These are phyloP conservation scores for Agapanthus africanus DNA, from an alignment of 106 monocot genomes.

Conservation along the genomic window DNA sequence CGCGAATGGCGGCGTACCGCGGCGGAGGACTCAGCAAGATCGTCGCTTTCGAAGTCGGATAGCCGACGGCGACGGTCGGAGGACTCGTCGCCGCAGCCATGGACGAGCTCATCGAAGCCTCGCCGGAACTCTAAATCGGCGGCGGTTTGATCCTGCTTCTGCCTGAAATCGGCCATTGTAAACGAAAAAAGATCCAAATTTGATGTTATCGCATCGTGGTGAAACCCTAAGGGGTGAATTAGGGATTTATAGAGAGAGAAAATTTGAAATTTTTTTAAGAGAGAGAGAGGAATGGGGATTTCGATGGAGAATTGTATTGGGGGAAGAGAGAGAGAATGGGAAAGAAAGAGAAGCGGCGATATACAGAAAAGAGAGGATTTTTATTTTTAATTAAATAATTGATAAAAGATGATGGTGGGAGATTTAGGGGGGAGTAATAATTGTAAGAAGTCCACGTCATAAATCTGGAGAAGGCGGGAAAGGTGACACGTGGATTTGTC, in stretches of 20 bases:
- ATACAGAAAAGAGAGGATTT: not conserved
- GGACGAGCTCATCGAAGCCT: constrained; percentile 24
- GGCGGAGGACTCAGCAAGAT: constrained; percentile 73
- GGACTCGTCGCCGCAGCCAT: not conserved
- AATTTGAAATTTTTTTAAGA: not conserved
- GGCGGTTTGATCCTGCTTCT: constrained; percentile 15
- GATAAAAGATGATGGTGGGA: not conserved
- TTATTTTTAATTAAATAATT: not conserved
- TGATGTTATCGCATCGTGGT: not conserved
- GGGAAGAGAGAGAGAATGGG: not conserved
- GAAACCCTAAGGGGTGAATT: constrained; percentile 10
- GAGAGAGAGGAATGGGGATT: constrained; percentile 3
- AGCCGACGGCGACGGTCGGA: constrained; percentile 46
- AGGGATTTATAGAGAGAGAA: constrained; percentile 14
- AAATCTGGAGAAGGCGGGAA: not conserved
- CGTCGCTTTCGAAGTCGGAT: constrained; percentile 64
- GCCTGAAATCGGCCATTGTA: constrained; percentile 27
- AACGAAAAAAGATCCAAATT: not conserved
- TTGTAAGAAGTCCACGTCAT: constrained; percentile 6
- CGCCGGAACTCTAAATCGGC: constrained; percentile 28
- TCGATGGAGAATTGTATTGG: not conserved
- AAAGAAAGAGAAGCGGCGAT: not conserved
- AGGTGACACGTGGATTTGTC: constrained; percentile 9
- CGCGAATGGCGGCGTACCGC: constrained; percentile 66
- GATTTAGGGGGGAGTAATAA: not conserved